These are phyloP conservation scores for Tetrahymena malaccensis DNA, from an alignment of 73 alveolate genomes.

Conservation along the genomic window DNA sequence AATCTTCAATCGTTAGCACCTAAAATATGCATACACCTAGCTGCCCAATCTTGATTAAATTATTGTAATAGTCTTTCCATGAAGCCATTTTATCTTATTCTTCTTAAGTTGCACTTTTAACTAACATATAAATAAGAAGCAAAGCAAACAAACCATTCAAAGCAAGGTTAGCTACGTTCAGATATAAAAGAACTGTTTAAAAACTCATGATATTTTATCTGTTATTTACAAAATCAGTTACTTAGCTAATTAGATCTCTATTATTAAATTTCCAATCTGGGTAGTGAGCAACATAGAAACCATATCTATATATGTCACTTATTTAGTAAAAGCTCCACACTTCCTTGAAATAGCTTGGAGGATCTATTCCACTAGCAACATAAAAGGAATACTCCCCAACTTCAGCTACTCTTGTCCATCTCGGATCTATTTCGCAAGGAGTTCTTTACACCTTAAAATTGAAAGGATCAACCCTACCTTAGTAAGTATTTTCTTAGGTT, in stretches of 20 bases:
- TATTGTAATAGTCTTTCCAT: not conserved
- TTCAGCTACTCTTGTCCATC: not conserved
- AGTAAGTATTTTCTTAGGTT: not conserved
- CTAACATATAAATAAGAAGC: not conserved
- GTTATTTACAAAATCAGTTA: not conserved
- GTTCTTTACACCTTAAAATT: not conserved
- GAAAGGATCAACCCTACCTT: not conserved
- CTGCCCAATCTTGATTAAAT: not conserved
- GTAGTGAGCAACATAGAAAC: not conserved
- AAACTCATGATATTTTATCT: not conserved
- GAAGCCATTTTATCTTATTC: not conserved
- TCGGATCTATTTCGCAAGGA: not conserved
- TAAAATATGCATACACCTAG: not conserved
- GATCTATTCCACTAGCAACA: not conserved
- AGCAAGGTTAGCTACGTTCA: not conserved
- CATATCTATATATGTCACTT: not conserved
- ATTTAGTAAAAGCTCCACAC: not conserved
- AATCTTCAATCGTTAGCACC: not conserved
- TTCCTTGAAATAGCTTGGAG: not conserved
- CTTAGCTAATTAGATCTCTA: not conserved
- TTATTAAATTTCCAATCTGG: not conserved
- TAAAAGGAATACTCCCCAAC: not conserved
- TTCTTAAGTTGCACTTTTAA: not conserved
- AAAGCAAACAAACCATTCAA: not conserved
- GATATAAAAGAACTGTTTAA: not conserved